A percentile compares a stretch with the other conserved stretches of the same genome.
These are phyloP conservation scores for Pythium myriotylum DNA, from an alignment of 352 stramenopile genomes.

Conservation along the genomic window DNA sequence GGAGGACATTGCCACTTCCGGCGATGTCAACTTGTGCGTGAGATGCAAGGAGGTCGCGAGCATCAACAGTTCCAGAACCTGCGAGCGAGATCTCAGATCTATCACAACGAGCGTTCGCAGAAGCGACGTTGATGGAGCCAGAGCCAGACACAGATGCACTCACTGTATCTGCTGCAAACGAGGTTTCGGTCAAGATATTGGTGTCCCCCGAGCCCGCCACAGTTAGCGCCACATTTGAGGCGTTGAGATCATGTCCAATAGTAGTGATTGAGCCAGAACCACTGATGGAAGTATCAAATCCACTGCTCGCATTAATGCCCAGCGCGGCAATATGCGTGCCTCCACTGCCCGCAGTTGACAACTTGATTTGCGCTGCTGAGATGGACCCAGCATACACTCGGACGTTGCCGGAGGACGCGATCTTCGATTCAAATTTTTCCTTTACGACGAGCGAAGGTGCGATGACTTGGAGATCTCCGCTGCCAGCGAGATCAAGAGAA, in stretches of 20 bases:
- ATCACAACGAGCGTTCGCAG: constrained; percentile 10
- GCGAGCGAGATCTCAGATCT: constrained; percentile 23
- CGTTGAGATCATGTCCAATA: constrained; percentile 17
- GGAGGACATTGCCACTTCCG: constrained; percentile 25
- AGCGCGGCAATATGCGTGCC: constrained; percentile 27
- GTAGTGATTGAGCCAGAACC: constrained; percentile 22
- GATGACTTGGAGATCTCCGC: constrained; percentile 35
- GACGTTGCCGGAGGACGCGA: constrained; percentile 25
- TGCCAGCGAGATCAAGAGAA: constrained; percentile 28
- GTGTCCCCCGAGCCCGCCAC: constrained; percentile 32
- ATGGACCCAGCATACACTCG: constrained; percentile 22
- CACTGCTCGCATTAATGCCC: neutral
- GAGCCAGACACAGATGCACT: constrained; percentile 25
- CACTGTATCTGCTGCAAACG: constrained; percentile 20
- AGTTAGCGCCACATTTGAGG: constrained; percentile 6
- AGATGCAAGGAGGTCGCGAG: constrained; percentile 23
- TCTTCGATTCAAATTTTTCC: constrained; percentile 5
- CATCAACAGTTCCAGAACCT: constrained; percentile 31
- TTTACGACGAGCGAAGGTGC: constrained; percentile 14
- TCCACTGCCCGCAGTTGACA: constrained; percentile 26
- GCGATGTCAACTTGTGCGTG: constrained; percentile 7
- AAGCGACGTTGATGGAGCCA: constrained; percentile 26
- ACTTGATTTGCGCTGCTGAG: constrained; percentile 3
- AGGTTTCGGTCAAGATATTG: constrained; percentile 22
- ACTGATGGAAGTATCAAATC: neutral